A percentile compares a stretch with the other conserved stretches of the same genome.
Evolutionary conservation across 805 yeast genomes (phyloP).

Genomic region (Yamadazyma sp.): DNA sequence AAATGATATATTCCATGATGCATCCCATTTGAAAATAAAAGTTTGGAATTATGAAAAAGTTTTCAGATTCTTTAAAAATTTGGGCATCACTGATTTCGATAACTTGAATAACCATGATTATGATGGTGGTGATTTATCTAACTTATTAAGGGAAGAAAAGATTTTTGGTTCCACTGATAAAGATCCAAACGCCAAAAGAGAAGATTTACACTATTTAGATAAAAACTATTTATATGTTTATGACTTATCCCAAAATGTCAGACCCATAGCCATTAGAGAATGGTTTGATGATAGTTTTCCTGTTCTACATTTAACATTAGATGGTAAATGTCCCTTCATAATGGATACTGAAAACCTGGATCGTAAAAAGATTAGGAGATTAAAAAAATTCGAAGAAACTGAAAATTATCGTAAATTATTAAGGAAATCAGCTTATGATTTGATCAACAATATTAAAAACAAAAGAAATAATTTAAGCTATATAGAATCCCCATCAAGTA

Average conservation of each 20-base stretch:
- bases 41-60: slow-evolving; percentile 90
- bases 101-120: slow-evolving; percentile 10
- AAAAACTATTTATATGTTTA: slow-evolving; percentile 70
- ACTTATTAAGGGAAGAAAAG: slow-evolving; percentile 79
- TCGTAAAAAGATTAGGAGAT: slow-evolving; percentile 36
- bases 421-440: slow-evolving; percentile 31
- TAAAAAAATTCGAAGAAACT: slow-evolving; percentile 40
- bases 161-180: slow-evolving; percentile 83
- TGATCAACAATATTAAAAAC: slow-evolving; percentile 25
- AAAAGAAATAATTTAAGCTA: slow-evolving; percentile 13
- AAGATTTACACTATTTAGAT: slow-evolving; percentile 79
- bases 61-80: slow-evolving; percentile 67
- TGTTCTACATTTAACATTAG: slow-evolving; percentile 54
- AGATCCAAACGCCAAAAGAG: slow-evolving; percentile 81
- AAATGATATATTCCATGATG: slow-evolving; percentile 67
- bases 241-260: slow-evolving; percentile 71
- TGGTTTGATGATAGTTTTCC: slow-evolving; percentile 63
- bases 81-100: slow-evolving; percentile 40
- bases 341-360: slow-evolving; percentile 50
- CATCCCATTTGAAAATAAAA: slow-evolving; percentile 59
- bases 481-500: slow-evolving; percentile 25
- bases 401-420: slow-evolving; percentile 38
- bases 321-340: slow-evolving; percentile 84
- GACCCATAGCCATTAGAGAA: slow-evolving; percentile 82
- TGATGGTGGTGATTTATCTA: slow-evolving; percentile 29